phyloP scores from a whole-genome alignment of 2,329 filamentous ascomycete species.

The Lecanoromycetidae sp. region DNA sequence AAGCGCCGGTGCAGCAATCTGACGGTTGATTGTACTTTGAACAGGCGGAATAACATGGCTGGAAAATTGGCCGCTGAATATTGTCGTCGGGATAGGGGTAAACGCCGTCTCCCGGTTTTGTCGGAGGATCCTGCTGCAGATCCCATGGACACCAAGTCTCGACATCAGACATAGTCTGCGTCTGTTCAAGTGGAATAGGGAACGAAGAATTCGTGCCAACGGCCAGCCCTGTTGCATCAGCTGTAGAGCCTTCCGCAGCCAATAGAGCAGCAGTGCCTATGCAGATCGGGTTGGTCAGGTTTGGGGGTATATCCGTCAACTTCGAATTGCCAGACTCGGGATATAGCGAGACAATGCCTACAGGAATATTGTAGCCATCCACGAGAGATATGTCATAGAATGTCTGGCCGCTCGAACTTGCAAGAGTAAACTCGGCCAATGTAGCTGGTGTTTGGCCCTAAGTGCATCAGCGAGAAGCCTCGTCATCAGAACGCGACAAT shows the following conservation, averaged over 20 bases:
- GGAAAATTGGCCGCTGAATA: conserved; percentile 57
- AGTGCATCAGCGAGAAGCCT: too few relatives aligned
- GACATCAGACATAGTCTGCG: conserved; percentile 45
- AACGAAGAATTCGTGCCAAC: conserved; percentile 53
- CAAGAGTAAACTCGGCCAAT: conserved; percentile 68
- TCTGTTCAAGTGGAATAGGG: conserved; percentile 54
- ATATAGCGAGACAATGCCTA: conserved; percentile 26
- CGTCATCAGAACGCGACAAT: too few relatives aligned
- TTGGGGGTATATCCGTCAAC: conserved; percentile 54
- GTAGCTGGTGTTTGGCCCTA: conserved; percentile 65
- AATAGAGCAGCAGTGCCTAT: conserved; percentile 58
- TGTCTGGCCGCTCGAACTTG: conserved; percentile 54
- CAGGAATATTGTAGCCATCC: conserved; percentile 64
- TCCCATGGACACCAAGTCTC: conserved; percentile 70
- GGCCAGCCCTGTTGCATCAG: conserved; percentile 41
- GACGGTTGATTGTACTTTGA: conserved; percentile 52
- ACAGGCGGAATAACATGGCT: conserved; percentile 68
- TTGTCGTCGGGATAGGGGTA: conserved; percentile 71
- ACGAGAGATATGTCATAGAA: conserved; percentile 77
- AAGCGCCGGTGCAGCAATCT: conserved; percentile 66
- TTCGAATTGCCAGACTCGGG: conserved; percentile 49
- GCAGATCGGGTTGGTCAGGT: conserved; percentile 64
- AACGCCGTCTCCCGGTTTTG: conserved; percentile 59
- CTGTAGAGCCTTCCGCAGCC: conserved; percentile 31
- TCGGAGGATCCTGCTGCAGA: conserved; percentile 55